Percentiles rank a stretch among this genome's conserved stretches.
These are phyloP conservation scores for Phytopythium ostracodes DNA, from an alignment of 352 stramenopile species.

Conservation along the genomic window DNA sequence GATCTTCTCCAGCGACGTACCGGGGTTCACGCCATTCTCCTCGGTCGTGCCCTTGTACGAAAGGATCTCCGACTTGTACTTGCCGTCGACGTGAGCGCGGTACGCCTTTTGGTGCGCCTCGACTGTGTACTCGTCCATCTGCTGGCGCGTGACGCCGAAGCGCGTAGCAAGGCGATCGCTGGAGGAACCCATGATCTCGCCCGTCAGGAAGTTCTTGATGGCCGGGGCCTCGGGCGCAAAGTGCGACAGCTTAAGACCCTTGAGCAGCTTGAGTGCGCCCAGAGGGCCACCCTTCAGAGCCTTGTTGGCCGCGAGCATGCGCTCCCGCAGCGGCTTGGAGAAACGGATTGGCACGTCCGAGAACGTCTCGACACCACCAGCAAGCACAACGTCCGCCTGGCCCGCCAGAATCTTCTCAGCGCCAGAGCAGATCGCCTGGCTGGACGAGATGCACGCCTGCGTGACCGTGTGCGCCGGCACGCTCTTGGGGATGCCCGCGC, in stretches of 20 bases:
- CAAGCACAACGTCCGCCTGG: slow-evolving; percentile 94
- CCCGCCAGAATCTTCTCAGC: slow-evolving; percentile 96
- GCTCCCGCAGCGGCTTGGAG: slow-evolving; percentile 82
- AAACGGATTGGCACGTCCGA: slow-evolving; percentile 97
- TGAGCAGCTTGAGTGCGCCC: slow-evolving; percentile 89
- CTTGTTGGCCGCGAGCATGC: slow-evolving; percentile 87
- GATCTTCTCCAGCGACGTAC: slow-evolving; percentile 94
- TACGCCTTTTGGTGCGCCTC: slow-evolving; percentile 92
- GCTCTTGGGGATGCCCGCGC: slow-evolving; percentile 92
- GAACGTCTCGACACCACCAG: slow-evolving; percentile 96
- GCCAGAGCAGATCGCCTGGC: slow-evolving; percentile 91
- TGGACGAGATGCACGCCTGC: slow-evolving; percentile 96
- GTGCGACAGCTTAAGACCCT: slow-evolving; percentile 92
- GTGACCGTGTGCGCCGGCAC: slow-evolving; percentile 96
- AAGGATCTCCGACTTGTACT: slow-evolving; percentile 91
- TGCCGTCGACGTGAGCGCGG: slow-evolving; percentile 93
- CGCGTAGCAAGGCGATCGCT: slow-evolving; percentile 92
- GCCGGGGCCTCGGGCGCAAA: slow-evolving; percentile 93
- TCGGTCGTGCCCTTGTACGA: slow-evolving; percentile 94
- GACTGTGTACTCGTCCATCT: slow-evolving; percentile 97
- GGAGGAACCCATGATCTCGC: slow-evolving; percentile 98
- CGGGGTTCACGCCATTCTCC: slow-evolving; percentile 97
- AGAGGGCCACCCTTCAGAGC: slow-evolving; percentile 93
- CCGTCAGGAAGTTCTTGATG: slow-evolving; percentile 99
- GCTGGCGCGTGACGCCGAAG: slow-evolving; percentile 94